A percentile compares a stretch with the other conserved stretches of the same genome.
Conservation (phyloP, 805 yeast genomes). For the Kockiozyma suomiensis region DNA sequence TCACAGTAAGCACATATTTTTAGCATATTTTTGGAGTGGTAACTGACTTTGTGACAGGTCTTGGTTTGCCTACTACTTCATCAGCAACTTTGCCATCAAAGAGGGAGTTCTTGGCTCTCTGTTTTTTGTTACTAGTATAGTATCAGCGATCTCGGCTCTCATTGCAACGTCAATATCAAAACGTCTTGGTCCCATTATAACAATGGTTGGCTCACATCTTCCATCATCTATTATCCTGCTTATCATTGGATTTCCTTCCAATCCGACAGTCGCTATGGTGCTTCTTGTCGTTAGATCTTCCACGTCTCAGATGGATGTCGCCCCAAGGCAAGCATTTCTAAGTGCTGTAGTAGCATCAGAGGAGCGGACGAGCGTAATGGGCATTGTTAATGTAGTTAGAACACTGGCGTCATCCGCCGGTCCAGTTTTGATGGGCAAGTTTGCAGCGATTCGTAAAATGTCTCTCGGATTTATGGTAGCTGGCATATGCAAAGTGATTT, state of each 20-base stretch:
- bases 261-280: constrained; percentile 50
- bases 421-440: constrained; percentile 74
- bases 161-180: constrained; percentile 76
- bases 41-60: constrained; percentile 40
- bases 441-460: constrained; percentile 52
- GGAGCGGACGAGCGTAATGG: constrained; percentile 77
- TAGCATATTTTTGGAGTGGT: no score
- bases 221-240: constrained; percentile 73
- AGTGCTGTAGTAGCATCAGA: constrained; percentile 63
- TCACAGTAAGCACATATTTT: constrained; percentile 49
- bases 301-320: constrained; percentile 84
- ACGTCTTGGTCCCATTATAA: constrained; percentile 72
- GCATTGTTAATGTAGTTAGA: constrained; percentile 81
- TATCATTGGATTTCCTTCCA: constrained; percentile 52
- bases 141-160: constrained; percentile 68
- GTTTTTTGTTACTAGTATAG: constrained; percentile 63
- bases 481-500: constrained; percentile 43
- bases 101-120: constrained; percentile 66
- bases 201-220: constrained; percentile 71
- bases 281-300: constrained; percentile 60
- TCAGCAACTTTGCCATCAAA: constrained; percentile 54
- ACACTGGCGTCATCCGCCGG: constrained; percentile 84
- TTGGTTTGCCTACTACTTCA: constrained; percentile 84
- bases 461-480: constrained; percentile 42
- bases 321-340: constrained; percentile 81